These are phyloP conservation scores for Boletales sp. DNA, from an alignment of 768 basidiomycete species.

Conservation along the genomic window DNA sequence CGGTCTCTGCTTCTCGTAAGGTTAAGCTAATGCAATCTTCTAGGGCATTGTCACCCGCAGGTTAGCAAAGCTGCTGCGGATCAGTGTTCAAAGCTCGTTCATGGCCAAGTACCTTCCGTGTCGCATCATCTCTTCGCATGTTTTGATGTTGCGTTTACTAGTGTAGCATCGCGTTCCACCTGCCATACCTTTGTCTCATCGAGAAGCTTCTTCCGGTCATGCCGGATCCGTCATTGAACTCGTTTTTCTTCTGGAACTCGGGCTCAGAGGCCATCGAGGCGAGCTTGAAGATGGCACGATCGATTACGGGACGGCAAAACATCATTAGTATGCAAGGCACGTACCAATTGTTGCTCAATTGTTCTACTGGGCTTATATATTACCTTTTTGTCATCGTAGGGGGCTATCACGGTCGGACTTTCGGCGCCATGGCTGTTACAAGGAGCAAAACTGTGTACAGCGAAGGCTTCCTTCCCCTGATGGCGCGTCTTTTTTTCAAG, in stretches of 20 bases:
- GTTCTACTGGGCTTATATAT: background rate
- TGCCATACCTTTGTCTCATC: slow-evolving; percentile 84
- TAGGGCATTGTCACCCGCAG: slow-evolving; percentile 85
- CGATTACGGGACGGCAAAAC: slow-evolving; percentile 77
- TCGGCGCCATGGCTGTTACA: slow-evolving; percentile 91
- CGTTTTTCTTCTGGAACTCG: slow-evolving; percentile 98
- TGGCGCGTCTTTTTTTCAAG: slow-evolving; percentile 48
- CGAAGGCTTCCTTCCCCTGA: slow-evolving; percentile 71
- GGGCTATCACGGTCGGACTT: slow-evolving; percentile 90
- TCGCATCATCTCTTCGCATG: background rate
- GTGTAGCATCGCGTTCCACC: slow-evolving; percentile 88
- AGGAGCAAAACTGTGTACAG: slow-evolving; percentile 91
- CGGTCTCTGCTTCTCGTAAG: background rate
- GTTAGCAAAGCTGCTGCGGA: slow-evolving; percentile 87
- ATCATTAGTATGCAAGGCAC: slow-evolving; percentile 87
- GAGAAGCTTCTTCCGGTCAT: slow-evolving; percentile 82
- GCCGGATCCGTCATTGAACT: slow-evolving; percentile 88
- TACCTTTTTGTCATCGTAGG: slow-evolving; percentile 34
- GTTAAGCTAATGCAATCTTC: background rate
- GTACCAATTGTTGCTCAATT: slow-evolving; percentile 1
- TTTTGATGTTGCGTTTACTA: slow-evolving; percentile 32
- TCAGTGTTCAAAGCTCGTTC: slow-evolving; percentile 78
- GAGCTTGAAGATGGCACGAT: slow-evolving; percentile 82
- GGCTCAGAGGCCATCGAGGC: slow-evolving; percentile 93
- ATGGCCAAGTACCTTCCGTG: slow-evolving; percentile 56